A percentile compares a stretch with the other conserved stretches of the same genome.
Conservation (phyloP, 768 basidiomycete genomes). For the Mycena sanguinolenta region DNA sequence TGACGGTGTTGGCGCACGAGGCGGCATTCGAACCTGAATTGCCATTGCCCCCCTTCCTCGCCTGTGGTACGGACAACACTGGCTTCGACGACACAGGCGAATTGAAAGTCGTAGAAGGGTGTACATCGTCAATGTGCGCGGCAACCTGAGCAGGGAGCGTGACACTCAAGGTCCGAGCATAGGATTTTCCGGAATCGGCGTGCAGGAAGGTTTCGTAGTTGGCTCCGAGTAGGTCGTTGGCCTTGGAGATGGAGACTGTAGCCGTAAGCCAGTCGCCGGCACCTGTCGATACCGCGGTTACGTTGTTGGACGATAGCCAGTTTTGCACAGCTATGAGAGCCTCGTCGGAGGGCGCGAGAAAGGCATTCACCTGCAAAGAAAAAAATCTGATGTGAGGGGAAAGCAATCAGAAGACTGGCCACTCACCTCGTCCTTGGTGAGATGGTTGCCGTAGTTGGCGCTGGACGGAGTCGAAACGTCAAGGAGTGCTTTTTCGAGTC, state of each 20-base stretch:
- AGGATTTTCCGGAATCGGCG: slow-evolving; percentile 41
- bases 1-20: too few species aligned
- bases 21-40: not conserved
- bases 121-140: slow-evolving; percentile 47
- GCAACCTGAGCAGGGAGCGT: slow-evolving; percentile 50
- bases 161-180: slow-evolving; percentile 52
- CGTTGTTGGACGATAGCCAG: slow-evolving; percentile 59
- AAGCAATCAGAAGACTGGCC: slow-evolving; percentile 48
- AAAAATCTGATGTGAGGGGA: slow-evolving; percentile 10
- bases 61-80: slow-evolving; percentile 34
- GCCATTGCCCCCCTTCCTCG: not conserved
- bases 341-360: slow-evolving; percentile 30
- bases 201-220: slow-evolving; percentile 53
- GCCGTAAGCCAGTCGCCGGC: slow-evolving; percentile 56
- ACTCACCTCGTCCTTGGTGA: slow-evolving; percentile 61
- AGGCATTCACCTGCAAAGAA: slow-evolving; percentile 35
- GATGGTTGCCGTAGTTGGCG: slow-evolving; percentile 48
- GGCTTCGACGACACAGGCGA: slow-evolving; percentile 28
- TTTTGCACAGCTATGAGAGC: slow-evolving; percentile 48
- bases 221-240: slow-evolving; percentile 51
- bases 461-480: slow-evolving; percentile 52
- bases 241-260: slow-evolving; percentile 47
- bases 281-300: slow-evolving; percentile 43
- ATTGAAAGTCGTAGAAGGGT: slow-evolving; percentile 51
- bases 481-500: slow-evolving; percentile 50